phyloP scores from a whole-genome alignment of 2,329 filamentous ascomycete species.

The Trichoderma lentiforme region DNA sequence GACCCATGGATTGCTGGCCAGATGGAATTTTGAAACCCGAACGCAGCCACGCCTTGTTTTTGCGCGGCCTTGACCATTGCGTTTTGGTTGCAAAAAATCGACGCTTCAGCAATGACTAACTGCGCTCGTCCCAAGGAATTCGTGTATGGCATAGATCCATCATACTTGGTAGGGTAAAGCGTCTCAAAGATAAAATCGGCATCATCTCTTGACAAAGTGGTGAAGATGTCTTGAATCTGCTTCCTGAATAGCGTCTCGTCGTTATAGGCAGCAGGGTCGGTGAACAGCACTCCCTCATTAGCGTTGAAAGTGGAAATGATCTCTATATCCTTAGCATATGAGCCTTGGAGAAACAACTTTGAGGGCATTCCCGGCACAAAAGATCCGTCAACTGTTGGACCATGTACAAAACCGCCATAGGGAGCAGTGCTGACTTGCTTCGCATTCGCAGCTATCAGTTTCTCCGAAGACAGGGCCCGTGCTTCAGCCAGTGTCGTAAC shows the following conservation, averaged over 20 bases:
- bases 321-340: conserved; percentile 7
- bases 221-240: background rate
- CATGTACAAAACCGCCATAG: conserved; percentile 9
- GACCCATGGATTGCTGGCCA: conserved; percentile 1
- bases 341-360: conserved; percentile 14
- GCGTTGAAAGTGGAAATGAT: background rate
- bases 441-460: background rate
- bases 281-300: conserved; percentile 5
- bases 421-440: conserved; percentile 15
- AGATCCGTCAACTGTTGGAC: conserved; percentile 14
- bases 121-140: conserved; percentile 3
- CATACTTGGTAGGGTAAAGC: conserved; percentile 7
- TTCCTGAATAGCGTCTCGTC: background rate
- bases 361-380: conserved; percentile 18
- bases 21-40: conserved; percentile 6
- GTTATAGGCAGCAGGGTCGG: background rate
- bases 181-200: background rate
- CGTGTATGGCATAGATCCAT: conserved; percentile 9
- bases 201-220: background rate
- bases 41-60: background rate
- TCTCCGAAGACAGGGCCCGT: background rate
- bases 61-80: background rate
- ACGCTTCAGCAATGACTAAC: conserved; percentile 2
- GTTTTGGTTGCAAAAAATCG: conserved; percentile 11
- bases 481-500: conserved; percentile 14